These are phyloP conservation scores for Racocetra persica DNA, from an alignment of 371 early-diverging fungal species.

Conservation along the genomic window DNA sequence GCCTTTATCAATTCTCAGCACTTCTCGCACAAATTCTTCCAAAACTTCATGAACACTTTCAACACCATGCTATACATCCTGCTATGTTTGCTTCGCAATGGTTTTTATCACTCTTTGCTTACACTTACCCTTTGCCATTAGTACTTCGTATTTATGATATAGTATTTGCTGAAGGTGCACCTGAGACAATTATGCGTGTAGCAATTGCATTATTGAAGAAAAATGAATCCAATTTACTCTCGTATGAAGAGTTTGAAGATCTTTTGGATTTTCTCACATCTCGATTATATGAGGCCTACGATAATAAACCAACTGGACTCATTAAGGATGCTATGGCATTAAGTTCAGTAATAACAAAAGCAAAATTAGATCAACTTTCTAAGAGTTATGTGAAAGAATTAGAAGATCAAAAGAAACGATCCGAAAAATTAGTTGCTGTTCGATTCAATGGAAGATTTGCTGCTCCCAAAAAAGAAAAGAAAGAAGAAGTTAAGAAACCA, in stretches of 20 bases:
- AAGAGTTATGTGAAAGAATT: conserved; percentile 68
- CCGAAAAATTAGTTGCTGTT: conserved; percentile 62
- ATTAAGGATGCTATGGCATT: conserved; percentile 83
- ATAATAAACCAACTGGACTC: conserved; percentile 68
- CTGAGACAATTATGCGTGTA: conserved; percentile 87
- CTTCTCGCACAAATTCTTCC: conserved; percentile 84
- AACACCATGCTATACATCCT: conserved; percentile 75
- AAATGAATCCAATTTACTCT: conserved; percentile 71
- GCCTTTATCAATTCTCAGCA: conserved; percentile 64
- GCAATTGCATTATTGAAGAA: conserved; percentile 81
- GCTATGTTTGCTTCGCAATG: conserved; percentile 95
- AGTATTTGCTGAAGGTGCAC: conserved; percentile 80
- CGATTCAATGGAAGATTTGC: conserved; percentile 54
- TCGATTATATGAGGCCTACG: conserved; percentile 79
- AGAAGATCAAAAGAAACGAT: conserved; percentile 69
- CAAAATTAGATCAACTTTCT: conserved; percentile 76
- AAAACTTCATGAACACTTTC: conserved; percentile 72
- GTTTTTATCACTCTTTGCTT: conserved; percentile 96
- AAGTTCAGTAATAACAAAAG: conserved; percentile 68
- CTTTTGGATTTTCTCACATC: conserved; percentile 81
- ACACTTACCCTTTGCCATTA: conserved; percentile 87
- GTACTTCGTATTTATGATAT: conserved; percentile 93
- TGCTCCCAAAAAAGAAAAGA: not conserved
- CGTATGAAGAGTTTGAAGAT: conserved; percentile 83
- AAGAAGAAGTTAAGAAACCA: conserved; percentile 42